Evolutionary conservation across 805 yeast genomes (phyloP), one percentile per base, ranked within the genome.

Genomic region (Teunomyces pallodes): DNA sequence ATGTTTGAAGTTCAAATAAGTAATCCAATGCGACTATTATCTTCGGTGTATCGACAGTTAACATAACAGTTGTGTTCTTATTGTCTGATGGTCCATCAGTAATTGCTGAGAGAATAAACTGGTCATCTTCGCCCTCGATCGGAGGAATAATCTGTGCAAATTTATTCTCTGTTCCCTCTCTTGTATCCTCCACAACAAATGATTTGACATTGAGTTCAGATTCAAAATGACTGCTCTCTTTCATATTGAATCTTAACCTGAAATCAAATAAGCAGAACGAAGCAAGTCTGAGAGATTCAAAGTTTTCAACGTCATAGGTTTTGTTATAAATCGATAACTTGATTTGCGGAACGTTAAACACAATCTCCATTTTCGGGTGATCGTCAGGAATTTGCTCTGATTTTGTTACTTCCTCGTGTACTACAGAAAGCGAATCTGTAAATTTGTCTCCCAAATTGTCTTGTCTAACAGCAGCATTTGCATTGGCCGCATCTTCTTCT

Each of bases 1-100:
- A 91, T 0, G 70, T 61, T 53, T 87, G 87, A 54, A 94, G 59
- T 1, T 94, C 88, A 64, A 91, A 80, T 31, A 92, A 59, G 64
- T 89, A 91, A 60, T 91, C 98, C 55, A 94, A 69, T 0, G 97
- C 97, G 27, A 94, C 63, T 43, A 94, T 83, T 9, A 86, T 77
- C 48, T 79, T 80, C 0, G 97, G 97, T 52, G 85, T 86, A 50
- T 89, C 96, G 9, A 92, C 77, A 0, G 90, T 81, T 4, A 86
- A 60, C 58, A 83, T 76, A 0, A 68, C 58, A 16, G 80, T 77
- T 4, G 80, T 72, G 32, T 75, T 66, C 45, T 76, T 74, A 39
- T 57, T 62, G 14, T 55, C 63, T 2, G 61, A 66, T 2, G 64
- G 59, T 1, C 78, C 80, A 44, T 67, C 74, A 0, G 83, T 72